Evolutionary conservation across 73 alveolate species (phyloP).

Genomic region (Tetrahymena malaccensis): DNA sequence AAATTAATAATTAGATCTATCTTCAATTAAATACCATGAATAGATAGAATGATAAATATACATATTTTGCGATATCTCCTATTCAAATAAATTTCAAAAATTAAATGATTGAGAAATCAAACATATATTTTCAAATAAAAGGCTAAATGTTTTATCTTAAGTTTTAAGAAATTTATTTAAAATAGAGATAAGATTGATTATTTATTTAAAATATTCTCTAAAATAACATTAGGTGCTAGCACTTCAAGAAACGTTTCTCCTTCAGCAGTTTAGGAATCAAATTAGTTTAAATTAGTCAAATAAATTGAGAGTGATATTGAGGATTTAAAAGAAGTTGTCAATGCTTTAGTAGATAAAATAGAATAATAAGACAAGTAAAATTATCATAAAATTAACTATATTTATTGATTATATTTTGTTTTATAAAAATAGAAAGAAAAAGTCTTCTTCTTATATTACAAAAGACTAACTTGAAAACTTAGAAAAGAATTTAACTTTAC

Average conservation of each 20-base stretch:
- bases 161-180: neutral
- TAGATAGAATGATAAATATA: too few species aligned
- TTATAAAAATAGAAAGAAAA: neutral
- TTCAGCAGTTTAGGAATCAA: neutral
- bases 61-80: neutral
- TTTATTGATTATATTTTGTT: too few species aligned
- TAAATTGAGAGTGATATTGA: neutral
- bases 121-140: too few species aligned
- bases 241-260: neutral
- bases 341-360: neutral
- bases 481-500: neutral
- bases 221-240: neutral
- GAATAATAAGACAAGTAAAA: neutral
- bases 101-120: neutral
- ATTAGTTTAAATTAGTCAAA: neutral
- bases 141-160: neutral
- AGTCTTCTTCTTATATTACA: neutral
- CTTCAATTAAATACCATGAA: neutral
- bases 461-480: neutral
- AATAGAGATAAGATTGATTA: neutral
- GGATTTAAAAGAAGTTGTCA: neutral
- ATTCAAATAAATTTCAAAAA: neutral
- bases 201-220: neutral
- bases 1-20: neutral
- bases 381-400: neutral